phyloP scores from a whole-genome alignment of 2,329 filamentous ascomycete species.

The Cladosporium phlei region DNA sequence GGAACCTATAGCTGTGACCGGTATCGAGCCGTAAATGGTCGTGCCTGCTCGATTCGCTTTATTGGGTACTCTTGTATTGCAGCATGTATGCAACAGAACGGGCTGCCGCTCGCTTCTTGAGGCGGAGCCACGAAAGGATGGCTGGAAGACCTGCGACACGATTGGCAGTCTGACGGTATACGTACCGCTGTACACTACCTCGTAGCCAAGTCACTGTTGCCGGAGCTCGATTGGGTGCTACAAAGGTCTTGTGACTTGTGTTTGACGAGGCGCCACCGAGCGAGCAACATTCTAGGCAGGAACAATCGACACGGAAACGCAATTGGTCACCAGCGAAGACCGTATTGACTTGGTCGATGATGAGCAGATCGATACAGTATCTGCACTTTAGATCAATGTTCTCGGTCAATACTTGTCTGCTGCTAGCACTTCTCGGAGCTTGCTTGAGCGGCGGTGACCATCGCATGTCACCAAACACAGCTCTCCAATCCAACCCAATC shows the following conservation, averaged over 20 bases:
- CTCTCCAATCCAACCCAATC: no score
- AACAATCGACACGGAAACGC: no score
- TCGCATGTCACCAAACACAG: no score
- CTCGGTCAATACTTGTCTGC: no score
- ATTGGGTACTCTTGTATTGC: slow-evolving; percentile 4
- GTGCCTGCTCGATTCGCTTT: slow-evolving; percentile 4
- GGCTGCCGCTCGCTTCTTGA: no score
- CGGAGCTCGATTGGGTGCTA: slow-evolving; percentile 1
- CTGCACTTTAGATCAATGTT: no score
- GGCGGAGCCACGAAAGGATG: slow-evolving; percentile 8
- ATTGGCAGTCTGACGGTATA: not conserved
- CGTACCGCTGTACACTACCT: slow-evolving; percentile 8
- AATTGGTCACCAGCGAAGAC: no score
- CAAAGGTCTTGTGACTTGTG: slow-evolving; percentile 9
- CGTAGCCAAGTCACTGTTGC: slow-evolving; percentile 9
- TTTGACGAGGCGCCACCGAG: slow-evolving; percentile 4
- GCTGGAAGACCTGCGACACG: slow-evolving; percentile 1
- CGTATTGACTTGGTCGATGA: no score
- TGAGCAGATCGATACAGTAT: no score
- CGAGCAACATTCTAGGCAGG: no score
- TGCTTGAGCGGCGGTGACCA: no score
- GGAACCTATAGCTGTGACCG: not conserved
- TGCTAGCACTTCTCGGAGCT: no score
- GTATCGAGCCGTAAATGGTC: slow-evolving; percentile 1
- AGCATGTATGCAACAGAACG: not conserved